phyloP scores from a whole-genome alignment of 1,139 yeast species.

The Saccharomyces hybrid region DNA sequence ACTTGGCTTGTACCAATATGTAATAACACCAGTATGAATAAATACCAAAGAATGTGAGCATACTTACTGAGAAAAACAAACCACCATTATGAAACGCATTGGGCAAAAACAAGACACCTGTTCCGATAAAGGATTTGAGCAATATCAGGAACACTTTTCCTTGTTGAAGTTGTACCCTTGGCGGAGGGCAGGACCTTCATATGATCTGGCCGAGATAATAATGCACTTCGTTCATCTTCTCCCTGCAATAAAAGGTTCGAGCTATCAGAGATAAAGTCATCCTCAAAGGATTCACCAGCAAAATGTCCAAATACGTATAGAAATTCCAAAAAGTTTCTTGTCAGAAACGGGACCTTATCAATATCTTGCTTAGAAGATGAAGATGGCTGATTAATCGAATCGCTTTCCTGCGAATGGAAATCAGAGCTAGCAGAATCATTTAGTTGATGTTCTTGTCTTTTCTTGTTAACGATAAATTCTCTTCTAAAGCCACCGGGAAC shows the following conservation, averaged over 20 bases:
- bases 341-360: conserved; percentile 42
- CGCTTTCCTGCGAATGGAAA: conserved; percentile 10
- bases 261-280: conserved; percentile 48
- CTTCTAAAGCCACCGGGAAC: conserved; percentile 79
- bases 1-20: conserved; percentile 51
- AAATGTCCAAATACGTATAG: conserved; percentile 72
- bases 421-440: conserved; percentile 11
- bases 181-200: conserved; percentile 19
- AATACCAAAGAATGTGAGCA: conserved; percentile 51
- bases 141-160: conserved; percentile 58
- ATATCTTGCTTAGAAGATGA: conserved; percentile 12
- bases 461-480: conserved; percentile 45
- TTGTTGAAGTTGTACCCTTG: conserved; percentile 57
- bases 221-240: conserved; percentile 35
- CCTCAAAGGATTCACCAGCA: conserved; percentile 74
- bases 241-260: neutral
- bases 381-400: neutral
- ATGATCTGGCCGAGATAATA: conserved; percentile 6
- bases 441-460: conserved; percentile 26
- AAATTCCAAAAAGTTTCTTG: conserved; percentile 66
- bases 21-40: conserved; percentile 66
- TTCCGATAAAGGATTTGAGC: conserved; percentile 67
- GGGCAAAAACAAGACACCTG: conserved; percentile 71
- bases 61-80: conserved; percentile 45
- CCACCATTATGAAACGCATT: conserved; percentile 73